Evolutionary conservation across 768 basidiomycete species (phyloP).

Genomic region (Tricholoma matsutake): DNA sequence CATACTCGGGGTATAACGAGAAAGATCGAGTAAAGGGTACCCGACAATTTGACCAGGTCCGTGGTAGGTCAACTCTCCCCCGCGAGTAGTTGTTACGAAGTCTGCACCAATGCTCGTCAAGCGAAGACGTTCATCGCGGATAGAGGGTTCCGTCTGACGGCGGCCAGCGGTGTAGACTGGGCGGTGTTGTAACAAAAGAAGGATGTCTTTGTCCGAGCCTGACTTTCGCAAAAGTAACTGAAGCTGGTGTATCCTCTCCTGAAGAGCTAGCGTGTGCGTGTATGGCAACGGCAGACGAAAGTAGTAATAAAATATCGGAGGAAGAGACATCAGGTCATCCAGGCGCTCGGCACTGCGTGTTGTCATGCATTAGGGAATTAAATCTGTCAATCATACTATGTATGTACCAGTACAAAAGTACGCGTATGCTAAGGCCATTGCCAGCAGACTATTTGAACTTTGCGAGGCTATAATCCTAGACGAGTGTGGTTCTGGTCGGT

Average conservation of each 20-base stretch:
- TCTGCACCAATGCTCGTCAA: constrained; percentile 83
- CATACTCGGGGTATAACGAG: constrained; percentile 68
- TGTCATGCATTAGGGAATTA: too few species aligned
- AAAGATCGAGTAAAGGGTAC: constrained; percentile 89
- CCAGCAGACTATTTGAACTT: too few species aligned
- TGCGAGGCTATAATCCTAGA: too few species aligned
- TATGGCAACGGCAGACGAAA: constrained; percentile 83
- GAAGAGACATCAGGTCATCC: constrained; percentile 32
- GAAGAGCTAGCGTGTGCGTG: constrained; percentile 58
- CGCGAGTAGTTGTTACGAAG: constrained; percentile 76
- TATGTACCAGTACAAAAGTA: background rate
- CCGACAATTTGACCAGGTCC: constrained; percentile 97
- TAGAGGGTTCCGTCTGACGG: constrained; percentile 64
- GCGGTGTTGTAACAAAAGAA: constrained; percentile 83
- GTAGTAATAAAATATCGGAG: constrained; percentile 74
- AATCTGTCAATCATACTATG: too few species aligned
- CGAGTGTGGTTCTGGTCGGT: too few species aligned
- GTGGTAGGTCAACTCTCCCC: constrained; percentile 95
- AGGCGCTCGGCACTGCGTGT: too few species aligned
- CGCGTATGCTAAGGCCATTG: background rate
- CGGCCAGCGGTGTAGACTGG: constrained; percentile 97
- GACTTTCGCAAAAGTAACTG: constrained; percentile 52
- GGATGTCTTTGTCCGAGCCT: constrained; percentile 51
- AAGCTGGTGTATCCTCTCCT: constrained; percentile 65
- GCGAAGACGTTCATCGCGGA: constrained; percentile 56